A percentile compares a stretch with the other conserved stretches of the same genome.
Evolutionary conservation across 192 early-diverging fungal genomes (phyloP).

Genomic region (Rhizophagus clarus): DNA sequence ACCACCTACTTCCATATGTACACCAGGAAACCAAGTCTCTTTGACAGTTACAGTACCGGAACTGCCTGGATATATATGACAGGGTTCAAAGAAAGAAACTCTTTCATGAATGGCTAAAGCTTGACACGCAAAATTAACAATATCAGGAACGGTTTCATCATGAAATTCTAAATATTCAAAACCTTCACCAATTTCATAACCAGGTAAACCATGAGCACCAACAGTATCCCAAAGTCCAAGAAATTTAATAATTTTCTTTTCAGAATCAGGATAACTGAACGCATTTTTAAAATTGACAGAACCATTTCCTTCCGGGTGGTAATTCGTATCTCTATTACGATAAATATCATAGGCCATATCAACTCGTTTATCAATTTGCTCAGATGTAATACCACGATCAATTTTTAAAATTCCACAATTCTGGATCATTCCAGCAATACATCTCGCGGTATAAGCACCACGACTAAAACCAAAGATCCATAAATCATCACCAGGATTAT

Average conservation of each 20-base stretch:
- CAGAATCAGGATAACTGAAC: constrained; percentile 15
- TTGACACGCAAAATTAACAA: constrained; percentile 30
- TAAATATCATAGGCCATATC: constrained; percentile 23
- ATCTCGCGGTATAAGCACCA: constrained; percentile 34
- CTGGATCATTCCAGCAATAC: constrained; percentile 35
- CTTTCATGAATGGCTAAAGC: not conserved
- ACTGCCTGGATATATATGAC: not conserved
- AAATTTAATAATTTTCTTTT: constrained; percentile 33
- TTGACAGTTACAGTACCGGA: not conserved
- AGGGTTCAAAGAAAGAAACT: not conserved
- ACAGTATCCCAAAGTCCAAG: constrained; percentile 35
- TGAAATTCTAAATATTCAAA: constrained; percentile 18
- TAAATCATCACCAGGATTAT: constrained; percentile 33
- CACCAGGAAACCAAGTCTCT: constrained; percentile 10
- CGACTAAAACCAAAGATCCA: constrained; percentile 43
- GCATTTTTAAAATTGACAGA: not conserved
- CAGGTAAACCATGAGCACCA: constrained; percentile 26
- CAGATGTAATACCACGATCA: no score
- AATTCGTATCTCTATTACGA: not conserved
- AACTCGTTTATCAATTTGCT: not conserved
- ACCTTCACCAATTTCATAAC: constrained; percentile 12
- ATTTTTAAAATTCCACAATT: constrained; percentile 34
- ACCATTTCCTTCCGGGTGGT: not conserved
- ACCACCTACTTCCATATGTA: not conserved
- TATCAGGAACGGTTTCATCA: constrained; percentile 18